phyloP scores from a whole-genome alignment of 2,329 filamentous ascomycete genomes.

The Diplodia scrobiculata region DNA sequence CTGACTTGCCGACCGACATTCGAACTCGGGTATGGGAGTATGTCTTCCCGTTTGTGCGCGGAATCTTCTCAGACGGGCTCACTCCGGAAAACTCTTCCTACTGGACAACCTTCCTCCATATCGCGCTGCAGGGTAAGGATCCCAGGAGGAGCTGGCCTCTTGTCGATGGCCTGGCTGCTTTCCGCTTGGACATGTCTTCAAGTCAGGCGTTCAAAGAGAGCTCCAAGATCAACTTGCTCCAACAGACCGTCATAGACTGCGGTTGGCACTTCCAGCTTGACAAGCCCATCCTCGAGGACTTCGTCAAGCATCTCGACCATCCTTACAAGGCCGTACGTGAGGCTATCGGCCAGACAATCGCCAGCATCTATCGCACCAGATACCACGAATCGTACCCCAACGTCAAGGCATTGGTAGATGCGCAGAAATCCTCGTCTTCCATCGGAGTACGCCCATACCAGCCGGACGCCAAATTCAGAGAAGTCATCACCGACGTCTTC shows the following conservation, averaged over 20 bases:
- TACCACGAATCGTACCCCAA: constrained; percentile 93
- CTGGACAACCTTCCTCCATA: constrained; percentile 91
- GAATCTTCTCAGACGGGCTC: constrained; percentile 84
- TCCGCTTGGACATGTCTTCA: constrained; percentile 88
- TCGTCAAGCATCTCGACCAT: constrained; percentile 88
- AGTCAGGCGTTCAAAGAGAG: constrained; percentile 99
- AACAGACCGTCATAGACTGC: constrained; percentile 81
- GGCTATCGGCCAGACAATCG: constrained; percentile 85
- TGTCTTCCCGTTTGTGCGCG: constrained; percentile 81
- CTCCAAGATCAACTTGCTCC: constrained; percentile 87
- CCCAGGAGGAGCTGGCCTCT: constrained; percentile 85
- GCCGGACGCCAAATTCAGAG: constrained; percentile 71
- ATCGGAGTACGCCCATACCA: constrained; percentile 83
- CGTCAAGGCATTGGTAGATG: constrained; percentile 71
- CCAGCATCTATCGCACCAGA: constrained; percentile 82
- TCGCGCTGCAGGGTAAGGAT: constrained; percentile 85
- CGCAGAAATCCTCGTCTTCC: constrained; percentile 77
- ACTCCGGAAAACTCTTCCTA: constrained; percentile 94
- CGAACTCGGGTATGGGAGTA: constrained; percentile 83
- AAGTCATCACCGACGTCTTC: constrained; percentile 75
- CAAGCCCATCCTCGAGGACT: constrained; percentile 83
- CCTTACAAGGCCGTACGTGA: constrained; percentile 97
- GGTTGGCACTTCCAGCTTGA: constrained; percentile 97
- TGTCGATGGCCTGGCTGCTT: constrained; percentile 77
- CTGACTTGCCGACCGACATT: constrained; percentile 73